Evolutionary conservation across 2,329 filamentous ascomycete species (phyloP).

Genomic region (Teratosphaeria viscida): DNA sequence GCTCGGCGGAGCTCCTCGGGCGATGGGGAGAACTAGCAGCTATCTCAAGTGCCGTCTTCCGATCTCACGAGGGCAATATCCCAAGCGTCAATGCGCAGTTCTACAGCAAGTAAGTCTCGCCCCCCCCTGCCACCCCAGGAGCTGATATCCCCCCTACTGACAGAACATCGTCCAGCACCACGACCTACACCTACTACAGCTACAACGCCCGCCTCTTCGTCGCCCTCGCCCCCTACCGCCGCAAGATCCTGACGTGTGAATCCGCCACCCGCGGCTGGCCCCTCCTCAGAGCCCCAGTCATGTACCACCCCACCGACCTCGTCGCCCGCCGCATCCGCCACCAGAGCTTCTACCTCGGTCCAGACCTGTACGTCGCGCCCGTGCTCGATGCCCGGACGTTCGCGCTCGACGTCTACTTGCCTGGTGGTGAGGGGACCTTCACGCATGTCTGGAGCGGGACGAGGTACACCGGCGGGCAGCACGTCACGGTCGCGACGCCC

Average conservation of each 20-base stretch:
- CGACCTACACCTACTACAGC: constrained; percentile 25
- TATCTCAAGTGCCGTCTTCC: constrained; percentile 25
- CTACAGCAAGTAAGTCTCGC: constrained; percentile 21
- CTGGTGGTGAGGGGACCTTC: constrained; percentile 11
- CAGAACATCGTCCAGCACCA: constrained; percentile 1
- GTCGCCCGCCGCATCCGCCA: constrained; percentile 16
- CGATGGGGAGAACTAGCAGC: constrained; percentile 30
- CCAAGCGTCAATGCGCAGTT: constrained; percentile 28
- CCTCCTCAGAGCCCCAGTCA: constrained; percentile 15
- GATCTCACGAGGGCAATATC: constrained; percentile 30
- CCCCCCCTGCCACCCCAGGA: neutral
- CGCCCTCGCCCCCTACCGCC: constrained; percentile 25
- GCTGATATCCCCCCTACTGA: neutral
- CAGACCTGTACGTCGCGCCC: constrained; percentile 20
- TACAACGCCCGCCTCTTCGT: constrained; percentile 28
- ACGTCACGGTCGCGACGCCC: constrained; percentile 15
- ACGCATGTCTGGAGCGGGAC: constrained; percentile 19
- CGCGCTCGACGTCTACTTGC: constrained; percentile 17
- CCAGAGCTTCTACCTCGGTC: constrained; percentile 21
- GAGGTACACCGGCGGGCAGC: constrained; percentile 15
- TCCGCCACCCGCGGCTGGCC: constrained; percentile 20
- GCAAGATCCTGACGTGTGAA: constrained; percentile 19
- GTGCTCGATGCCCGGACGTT: constrained; percentile 16
- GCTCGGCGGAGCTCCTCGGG: constrained; percentile 26
- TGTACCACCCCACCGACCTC: constrained; percentile 17